Percentiles rank a stretch among this genome's conserved stretches.
These are phyloP conservation scores for Neophaeococcomyces aloes DNA, from an alignment of 2,329 filamentous ascomycete genomes.

Conservation along the genomic window DNA sequence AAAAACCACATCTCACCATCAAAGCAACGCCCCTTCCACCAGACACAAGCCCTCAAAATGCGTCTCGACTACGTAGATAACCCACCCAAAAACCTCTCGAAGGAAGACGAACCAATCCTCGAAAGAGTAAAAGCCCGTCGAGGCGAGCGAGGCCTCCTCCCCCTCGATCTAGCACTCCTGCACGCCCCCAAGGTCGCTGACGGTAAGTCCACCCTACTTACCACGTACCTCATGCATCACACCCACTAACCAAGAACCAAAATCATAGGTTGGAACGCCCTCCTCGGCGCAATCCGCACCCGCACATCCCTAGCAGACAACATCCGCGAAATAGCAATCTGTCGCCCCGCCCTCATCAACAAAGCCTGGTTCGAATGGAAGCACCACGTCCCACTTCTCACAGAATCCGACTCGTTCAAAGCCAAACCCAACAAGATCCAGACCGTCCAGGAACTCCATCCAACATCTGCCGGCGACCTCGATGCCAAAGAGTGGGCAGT, in stretches of 20 bases:
- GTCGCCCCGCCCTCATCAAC: slow-evolving; percentile 69
- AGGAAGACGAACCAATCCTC: slow-evolving; percentile 41
- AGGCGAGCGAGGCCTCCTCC: slow-evolving; percentile 40
- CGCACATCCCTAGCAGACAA: slow-evolving; percentile 39
- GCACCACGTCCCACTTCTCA: slow-evolving; percentile 65
- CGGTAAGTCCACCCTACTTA: slow-evolving; percentile 21
- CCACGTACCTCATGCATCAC: neutral
- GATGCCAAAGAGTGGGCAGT: slow-evolving; percentile 54
- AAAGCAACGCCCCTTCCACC: no score
- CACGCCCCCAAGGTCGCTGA: slow-evolving; percentile 47
- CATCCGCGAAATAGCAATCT: slow-evolving; percentile 68
- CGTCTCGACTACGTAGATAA: slow-evolving; percentile 45
- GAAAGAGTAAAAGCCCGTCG: slow-evolving; percentile 42
- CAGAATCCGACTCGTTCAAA: slow-evolving; percentile 46
- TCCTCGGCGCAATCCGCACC: slow-evolving; percentile 46
- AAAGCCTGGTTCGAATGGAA: slow-evolving; percentile 77
- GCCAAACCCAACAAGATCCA: slow-evolving; percentile 31
- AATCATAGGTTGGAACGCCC: slow-evolving; percentile 42
- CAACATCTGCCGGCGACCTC: slow-evolving; percentile 28
- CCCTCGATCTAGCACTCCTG: slow-evolving; percentile 44
- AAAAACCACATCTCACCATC: no score
- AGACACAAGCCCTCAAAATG: slow-evolving; percentile 30
- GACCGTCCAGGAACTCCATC: slow-evolving; percentile 36
- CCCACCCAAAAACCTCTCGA: slow-evolving; percentile 32
- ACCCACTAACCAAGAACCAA: neutral